phyloP scores from a whole-genome alignment of 352 stramenopile species.

The Nannochloropsis limnetica region DNA sequence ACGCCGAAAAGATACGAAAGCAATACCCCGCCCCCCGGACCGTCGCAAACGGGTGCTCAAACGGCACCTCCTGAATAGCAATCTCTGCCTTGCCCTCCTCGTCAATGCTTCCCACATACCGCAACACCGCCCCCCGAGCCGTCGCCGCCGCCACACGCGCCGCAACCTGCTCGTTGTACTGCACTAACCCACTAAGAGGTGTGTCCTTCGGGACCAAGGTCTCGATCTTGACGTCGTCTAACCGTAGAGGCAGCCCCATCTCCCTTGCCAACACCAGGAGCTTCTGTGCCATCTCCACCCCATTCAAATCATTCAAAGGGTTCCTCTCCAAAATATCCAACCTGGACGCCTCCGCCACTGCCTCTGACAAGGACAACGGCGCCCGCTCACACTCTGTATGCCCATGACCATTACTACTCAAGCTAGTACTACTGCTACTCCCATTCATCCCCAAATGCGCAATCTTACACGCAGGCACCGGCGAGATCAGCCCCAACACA shows the following conservation, averaged over 20 bases:
- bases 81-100: conserved; percentile 35
- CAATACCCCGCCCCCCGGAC: conserved; percentile 47
- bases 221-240: conserved; percentile 62
- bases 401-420: conserved; percentile 46
- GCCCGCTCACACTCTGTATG: conserved; percentile 44
- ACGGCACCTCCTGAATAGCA: conserved; percentile 45
- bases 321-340: conserved; percentile 71
- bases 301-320: conserved; percentile 65
- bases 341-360: conserved; percentile 58
- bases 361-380: conserved; percentile 58
- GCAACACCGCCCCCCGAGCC: conserved; percentile 54
- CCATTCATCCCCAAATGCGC: conserved; percentile 53
- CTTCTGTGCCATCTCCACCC: conserved; percentile 72
- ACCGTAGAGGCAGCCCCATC: conserved; percentile 70
- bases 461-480: conserved; percentile 55
- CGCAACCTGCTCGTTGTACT: neutral
- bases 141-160: conserved; percentile 41
- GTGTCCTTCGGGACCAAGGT: conserved; percentile 46
- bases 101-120: conserved; percentile 63
- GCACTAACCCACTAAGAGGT: conserved; percentile 38
- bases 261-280: conserved; percentile 82
- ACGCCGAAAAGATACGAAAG: conserved; percentile 36
- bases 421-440: conserved; percentile 46
- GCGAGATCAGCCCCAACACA: conserved; percentile 59
- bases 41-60: conserved; percentile 43